Base-by-base conservation (phyloP, 2,329 filamentous ascomycete species). In the Fusarium heterosporum region DNA sequence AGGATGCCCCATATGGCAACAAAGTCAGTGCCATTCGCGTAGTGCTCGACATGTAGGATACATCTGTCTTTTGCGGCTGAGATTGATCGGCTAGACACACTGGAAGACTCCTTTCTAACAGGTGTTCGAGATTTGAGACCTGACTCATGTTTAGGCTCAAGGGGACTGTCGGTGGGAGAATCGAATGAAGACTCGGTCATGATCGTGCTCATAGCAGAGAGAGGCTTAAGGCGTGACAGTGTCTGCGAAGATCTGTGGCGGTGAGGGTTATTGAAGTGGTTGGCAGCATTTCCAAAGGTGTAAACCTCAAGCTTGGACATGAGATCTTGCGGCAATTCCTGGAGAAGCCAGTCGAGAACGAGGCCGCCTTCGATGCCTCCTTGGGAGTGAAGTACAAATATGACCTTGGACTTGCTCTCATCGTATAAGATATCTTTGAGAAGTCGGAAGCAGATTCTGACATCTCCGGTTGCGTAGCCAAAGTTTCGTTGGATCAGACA, bases 191-290 rank as follows among this genome's bases (percentile, higher is more conserved):
- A 77, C 51, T 82, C 77, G 1, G 79, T 77, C 22, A 79, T 72
- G 10, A 77, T 60, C 1, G 77, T 76, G 12, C 74, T 71, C 55
- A 77, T 70, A 13, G 76, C 75, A 16, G 73, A 74, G n/a, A 74
- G 57, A 1, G 79, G 82, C 17, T 80, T 75, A 5, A 71, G 70
- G 4, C 69, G 60, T 2, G 74, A 61, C 3, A 80, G 64, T 8
- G 71, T 68, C 63, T 87, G 84, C 1, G 82, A 83, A 2, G 77
- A 71, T 12, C 80, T 70, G 58, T 85, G 83, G 4, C 84, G 81
- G 67, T 87, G 84, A 0, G 91, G 92, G 66, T 93, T 93, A 76
- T 93, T 93, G 80, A 93, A 94, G 75, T 94, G 91, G 71, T 93
- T 93, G 1, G 92, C 90, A 0, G 91, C 91, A 57, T 87, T 90